A percentile compares a stretch with the other conserved stretches of the same genome.
Conservation (phyloP, 495 filamentous ascomycete species). For the Hypomontagnella monticulosa region DNA sequence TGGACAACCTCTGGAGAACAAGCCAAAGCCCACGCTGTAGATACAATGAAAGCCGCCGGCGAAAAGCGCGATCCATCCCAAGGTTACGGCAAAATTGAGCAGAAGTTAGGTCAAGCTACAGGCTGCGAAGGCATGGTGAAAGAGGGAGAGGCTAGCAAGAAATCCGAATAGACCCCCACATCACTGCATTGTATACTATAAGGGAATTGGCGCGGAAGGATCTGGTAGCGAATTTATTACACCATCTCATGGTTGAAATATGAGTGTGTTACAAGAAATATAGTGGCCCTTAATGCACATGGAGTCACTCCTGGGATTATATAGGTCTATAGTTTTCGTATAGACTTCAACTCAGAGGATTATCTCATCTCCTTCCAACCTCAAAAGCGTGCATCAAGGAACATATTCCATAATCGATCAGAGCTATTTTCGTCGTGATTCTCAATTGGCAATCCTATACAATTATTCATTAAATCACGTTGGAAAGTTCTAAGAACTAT, state of each 20-base stretch:
- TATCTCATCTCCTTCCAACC: too few species aligned
- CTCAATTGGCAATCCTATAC: too few species aligned
- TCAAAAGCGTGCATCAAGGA: too few species aligned
- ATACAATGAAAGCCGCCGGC: conserved; percentile 52
- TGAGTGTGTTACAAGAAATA: neutral
- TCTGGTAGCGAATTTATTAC: neutral
- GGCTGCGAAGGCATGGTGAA: conserved; percentile 60
- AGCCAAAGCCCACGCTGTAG: conserved; percentile 56
- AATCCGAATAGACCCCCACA: conserved; percentile 24
- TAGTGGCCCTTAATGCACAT: too few species aligned
- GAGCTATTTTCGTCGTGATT: too few species aligned
- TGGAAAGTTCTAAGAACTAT: too few species aligned
- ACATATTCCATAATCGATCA: too few species aligned
- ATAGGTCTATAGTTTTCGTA: too few species aligned
- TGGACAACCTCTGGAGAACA: conserved; percentile 58
- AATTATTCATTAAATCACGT: too few species aligned
- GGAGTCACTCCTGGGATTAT: too few species aligned
- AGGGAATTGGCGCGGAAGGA: neutral
- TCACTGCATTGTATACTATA: neutral
- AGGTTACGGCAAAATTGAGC: conserved; percentile 57
- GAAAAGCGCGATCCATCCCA: conserved; percentile 51
- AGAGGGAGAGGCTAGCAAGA: conserved; percentile 54
- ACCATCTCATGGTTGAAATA: neutral
- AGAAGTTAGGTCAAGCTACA: conserved; percentile 53
- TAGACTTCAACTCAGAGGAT: too few species aligned